Evolutionary conservation across 768 basidiomycete genomes (phyloP).

Genomic region (Coprinopsis marcescibilis): DNA sequence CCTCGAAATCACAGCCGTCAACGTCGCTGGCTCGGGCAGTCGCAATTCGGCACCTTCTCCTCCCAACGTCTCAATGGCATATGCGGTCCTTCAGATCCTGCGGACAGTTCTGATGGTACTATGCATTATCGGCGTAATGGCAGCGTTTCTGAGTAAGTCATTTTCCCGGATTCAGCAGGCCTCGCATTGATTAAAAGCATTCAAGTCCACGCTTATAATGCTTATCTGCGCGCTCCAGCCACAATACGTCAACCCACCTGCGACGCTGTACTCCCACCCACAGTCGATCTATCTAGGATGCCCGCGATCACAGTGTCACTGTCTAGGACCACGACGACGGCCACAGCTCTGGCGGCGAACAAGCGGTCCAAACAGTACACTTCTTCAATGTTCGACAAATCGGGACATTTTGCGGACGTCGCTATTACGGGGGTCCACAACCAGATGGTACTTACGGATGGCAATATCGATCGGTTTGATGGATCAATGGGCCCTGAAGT

Average conservation of each 20-base stretch:
- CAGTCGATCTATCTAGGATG: slow-evolving; percentile 8
- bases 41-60: slow-evolving; percentile 8
- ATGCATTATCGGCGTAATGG: slow-evolving; percentile 20
- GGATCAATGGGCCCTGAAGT: neutral
- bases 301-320: slow-evolving; percentile 11
- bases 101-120: slow-evolving; percentile 19
- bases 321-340: slow-evolving; percentile 5
- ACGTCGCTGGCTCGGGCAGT: slow-evolving; percentile 3
- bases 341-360: neutral
- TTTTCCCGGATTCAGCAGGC: slow-evolving; percentile 3
- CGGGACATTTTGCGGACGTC: slow-evolving; percentile 5
- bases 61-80: slow-evolving; percentile 1
- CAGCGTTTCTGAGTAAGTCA: slow-evolving; percentile 23
- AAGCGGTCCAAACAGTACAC: slow-evolving; percentile 1
- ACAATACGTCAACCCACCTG: neutral
- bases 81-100: slow-evolving; percentile 12
- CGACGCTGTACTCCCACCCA: slow-evolving; percentile 7
- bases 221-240: slow-evolving; percentile 1
- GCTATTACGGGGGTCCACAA: slow-evolving; percentile 6
- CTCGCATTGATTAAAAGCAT: slow-evolving; percentile 5
- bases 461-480: neutral
- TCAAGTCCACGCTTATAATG: slow-evolving; percentile 10
- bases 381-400: neutral
- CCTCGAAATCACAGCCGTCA: slow-evolving; percentile 12
- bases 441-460: slow-evolving; percentile 3